Percentiles rank a stretch among this genome's conserved stretches.
phyloP scores from a whole-genome alignment of 495 filamentous ascomycete genomes.

The Beverwykella pulmonaria region DNA sequence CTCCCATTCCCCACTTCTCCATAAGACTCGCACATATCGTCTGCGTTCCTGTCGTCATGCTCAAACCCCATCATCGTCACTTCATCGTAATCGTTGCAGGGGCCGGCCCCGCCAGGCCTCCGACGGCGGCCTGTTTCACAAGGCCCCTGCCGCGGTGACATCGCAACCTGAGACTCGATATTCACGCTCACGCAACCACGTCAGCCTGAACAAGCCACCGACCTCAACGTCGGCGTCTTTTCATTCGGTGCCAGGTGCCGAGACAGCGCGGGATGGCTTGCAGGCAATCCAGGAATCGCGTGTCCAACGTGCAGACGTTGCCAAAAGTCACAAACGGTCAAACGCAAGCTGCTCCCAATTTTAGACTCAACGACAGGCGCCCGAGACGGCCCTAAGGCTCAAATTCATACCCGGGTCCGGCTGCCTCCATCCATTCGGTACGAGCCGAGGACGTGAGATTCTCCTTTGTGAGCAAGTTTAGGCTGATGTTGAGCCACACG shows the following conservation, averaged over 20 bases:
- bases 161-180: constrained; percentile 23
- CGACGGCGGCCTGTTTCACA: constrained; percentile 24
- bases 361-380: background rate
- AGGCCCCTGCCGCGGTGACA: constrained; percentile 7
- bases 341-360: background rate
- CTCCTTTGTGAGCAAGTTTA: background rate
- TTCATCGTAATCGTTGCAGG: constrained; percentile 10
- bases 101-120: background rate
- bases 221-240: background rate
- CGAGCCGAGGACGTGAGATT: background rate
- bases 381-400: background rate
- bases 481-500: background rate
- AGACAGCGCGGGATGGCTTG: background rate
- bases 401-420: background rate
- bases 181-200: background rate
- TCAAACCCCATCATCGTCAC: constrained; percentile 10
- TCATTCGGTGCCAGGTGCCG: background rate
- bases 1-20: background rate
- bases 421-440: background rate
- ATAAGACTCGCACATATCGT: background rate
- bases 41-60: background rate
- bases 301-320: constrained; percentile 2
- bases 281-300: background rate
- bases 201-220: too few relatives aligned
- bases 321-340: background rate